phyloP scores from a whole-genome alignment of 2,329 filamentous ascomycete genomes.

The Bipolaris sorokiniana region DNA sequence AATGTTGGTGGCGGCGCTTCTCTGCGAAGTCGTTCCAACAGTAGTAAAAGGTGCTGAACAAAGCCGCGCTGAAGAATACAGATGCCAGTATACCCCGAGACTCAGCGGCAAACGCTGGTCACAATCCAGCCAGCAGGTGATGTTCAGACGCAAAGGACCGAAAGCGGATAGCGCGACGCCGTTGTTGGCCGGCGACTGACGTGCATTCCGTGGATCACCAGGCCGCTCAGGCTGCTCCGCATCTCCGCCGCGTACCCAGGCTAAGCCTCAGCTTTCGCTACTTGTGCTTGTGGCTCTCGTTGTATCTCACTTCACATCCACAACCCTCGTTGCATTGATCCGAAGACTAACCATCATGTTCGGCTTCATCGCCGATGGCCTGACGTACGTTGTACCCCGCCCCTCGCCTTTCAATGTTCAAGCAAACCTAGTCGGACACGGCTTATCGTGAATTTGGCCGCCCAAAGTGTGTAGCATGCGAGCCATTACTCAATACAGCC shows the following conservation, averaged over 20 bases:
- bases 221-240: slow-evolving; percentile 23
- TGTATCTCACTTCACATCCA: slow-evolving; percentile 8
- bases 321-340: neutral
- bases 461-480: slow-evolving; percentile 14
- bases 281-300: slow-evolving; percentile 9
- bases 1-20: too few species aligned
- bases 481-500: slow-evolving; percentile 11
- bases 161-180: slow-evolving; percentile 13
- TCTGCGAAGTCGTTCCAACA: too few species aligned
- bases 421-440: slow-evolving; percentile 13
- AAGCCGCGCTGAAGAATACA: neutral
- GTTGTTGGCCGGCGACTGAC: slow-evolving; percentile 17
- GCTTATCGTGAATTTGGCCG: slow-evolving; percentile 14
- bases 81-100: neutral
- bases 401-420: slow-evolving; percentile 25
- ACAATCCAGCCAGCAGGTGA: slow-evolving; percentile 3
- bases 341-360: slow-evolving; percentile 36
- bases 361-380: slow-evolving; percentile 47
- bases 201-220: slow-evolving; percentile 14
- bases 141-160: slow-evolving; percentile 9
- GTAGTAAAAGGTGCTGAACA: neutral
- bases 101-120: neutral
- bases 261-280: slow-evolving; percentile 21
- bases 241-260: slow-evolving; percentile 25
- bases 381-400: slow-evolving; percentile 45